Evolutionary conservation across 2,329 filamentous ascomycete genomes (phyloP).

Genomic region (Fusarium sp.): DNA sequence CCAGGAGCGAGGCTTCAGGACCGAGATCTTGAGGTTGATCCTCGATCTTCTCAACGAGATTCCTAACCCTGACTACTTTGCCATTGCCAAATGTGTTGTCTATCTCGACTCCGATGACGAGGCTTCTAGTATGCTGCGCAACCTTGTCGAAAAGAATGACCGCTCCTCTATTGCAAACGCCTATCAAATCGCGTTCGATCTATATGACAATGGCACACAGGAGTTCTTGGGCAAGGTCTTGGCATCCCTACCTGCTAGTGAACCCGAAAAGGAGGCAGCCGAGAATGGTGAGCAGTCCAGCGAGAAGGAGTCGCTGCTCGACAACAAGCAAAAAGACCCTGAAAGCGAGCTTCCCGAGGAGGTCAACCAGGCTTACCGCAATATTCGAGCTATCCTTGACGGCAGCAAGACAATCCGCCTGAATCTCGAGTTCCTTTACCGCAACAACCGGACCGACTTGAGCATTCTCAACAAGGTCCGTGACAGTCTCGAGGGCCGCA

Average conservation of each 20-base stretch:
- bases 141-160: slow-evolving; percentile 82
- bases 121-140: slow-evolving; percentile 84
- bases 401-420: slow-evolving; percentile 94
- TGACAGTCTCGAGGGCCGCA: slow-evolving; percentile 92
- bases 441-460: slow-evolving; percentile 92
- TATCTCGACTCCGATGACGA: slow-evolving; percentile 93
- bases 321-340: slow-evolving; percentile 61
- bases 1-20: slow-evolving; percentile 86
- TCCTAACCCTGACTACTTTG: slow-evolving; percentile 93
- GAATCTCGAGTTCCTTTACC: slow-evolving; percentile 95
- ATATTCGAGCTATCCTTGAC: slow-evolving; percentile 76
- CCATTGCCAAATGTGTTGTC: slow-evolving; percentile 96
- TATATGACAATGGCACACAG: slow-evolving; percentile 98
- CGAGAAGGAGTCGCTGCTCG: slow-evolving; percentile 60
- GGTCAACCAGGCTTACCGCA: slow-evolving; percentile 65
- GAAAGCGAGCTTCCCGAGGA: slow-evolving; percentile 63
- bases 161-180: slow-evolving; percentile 82
- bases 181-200: slow-evolving; percentile 97
- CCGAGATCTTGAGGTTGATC: slow-evolving; percentile 86
- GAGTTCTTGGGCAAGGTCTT: slow-evolving; percentile 94
- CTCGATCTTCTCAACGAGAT: slow-evolving; percentile 96
- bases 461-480: slow-evolving; percentile 95
- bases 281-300: slow-evolving; percentile 55
- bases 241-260: slow-evolving; percentile 73
- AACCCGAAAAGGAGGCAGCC: slow-evolving; percentile 53